Percentiles rank a stretch among this genome's conserved stretches.
Conservation (phyloP, 1,284 basidiomycete species). For the Fomes fomentarius region DNA sequence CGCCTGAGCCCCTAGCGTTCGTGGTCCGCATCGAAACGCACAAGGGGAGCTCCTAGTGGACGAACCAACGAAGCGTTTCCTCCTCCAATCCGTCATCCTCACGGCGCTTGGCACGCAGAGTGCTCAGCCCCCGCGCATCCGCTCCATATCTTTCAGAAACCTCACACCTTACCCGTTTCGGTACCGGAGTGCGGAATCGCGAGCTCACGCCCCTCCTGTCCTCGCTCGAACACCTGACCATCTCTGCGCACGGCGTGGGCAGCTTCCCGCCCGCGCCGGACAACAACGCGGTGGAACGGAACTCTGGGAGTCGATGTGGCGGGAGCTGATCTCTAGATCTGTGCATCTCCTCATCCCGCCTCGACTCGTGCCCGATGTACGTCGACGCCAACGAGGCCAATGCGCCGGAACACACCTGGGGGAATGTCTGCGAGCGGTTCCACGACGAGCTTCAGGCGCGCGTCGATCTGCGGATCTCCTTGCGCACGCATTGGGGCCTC, state of each 20-base stretch:
- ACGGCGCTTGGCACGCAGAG: conserved; percentile 9
- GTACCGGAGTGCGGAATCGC: conserved; percentile 8
- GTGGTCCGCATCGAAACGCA: conserved; percentile 1
- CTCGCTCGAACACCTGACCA: conserved; percentile 13
- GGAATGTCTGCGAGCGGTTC: conserved; percentile 20
- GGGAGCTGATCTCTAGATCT: conserved; percentile 20
- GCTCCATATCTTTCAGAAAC: conserved; percentile 16
- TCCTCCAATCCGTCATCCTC: conserved; percentile 17
- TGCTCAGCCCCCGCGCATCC: conserved; percentile 4
- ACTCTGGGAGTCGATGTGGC: conserved; percentile 25
- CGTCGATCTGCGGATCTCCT: conserved; percentile 13
- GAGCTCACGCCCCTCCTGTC: conserved; percentile 17
- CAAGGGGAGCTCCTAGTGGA: conserved; percentile 4
- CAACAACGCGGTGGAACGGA: conserved; percentile 6
- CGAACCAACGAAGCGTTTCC: conserved; percentile 9
- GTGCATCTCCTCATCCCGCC: conserved; percentile 23
- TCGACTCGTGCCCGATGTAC: conserved; percentile 28
- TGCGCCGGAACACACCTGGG: conserved; percentile 18
- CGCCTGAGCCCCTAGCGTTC: conserved; percentile 12
- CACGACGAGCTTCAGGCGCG: conserved; percentile 17
- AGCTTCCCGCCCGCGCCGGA: conserved; percentile 10
- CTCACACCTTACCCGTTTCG: conserved; percentile 18
- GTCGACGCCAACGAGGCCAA: conserved; percentile 4
- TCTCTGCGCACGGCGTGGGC: conserved; percentile 16
- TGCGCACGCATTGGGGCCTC: conserved; percentile 21